Percentiles rank a stretch among this genome's conserved stretches.
These are phyloP conservation scores for Noccaea bulbosa DNA, from an alignment of 345 rosid species.

Conservation along the genomic window DNA sequence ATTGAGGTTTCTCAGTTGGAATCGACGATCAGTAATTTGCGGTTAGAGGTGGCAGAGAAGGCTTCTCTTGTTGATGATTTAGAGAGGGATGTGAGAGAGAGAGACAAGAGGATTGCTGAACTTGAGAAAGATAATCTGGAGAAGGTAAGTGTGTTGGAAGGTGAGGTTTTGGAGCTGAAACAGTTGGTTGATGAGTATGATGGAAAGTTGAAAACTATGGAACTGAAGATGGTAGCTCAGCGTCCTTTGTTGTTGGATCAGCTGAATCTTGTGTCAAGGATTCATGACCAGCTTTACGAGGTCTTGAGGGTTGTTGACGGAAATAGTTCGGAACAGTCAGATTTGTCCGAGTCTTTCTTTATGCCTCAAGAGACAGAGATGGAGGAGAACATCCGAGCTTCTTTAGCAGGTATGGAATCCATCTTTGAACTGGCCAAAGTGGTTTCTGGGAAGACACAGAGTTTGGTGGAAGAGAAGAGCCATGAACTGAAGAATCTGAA, in stretches of 20 bases:
- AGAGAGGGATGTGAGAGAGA: slow-evolving; percentile 60
- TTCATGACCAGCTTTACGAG: slow-evolving; percentile 71
- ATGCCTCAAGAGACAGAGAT: slow-evolving; percentile 79
- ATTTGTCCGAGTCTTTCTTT: slow-evolving; percentile 80
- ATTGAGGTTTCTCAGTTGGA: slow-evolving; percentile 98
- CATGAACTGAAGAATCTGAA: slow-evolving; percentile 64
- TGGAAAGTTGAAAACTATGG: slow-evolving; percentile 66
- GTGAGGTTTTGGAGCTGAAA: slow-evolving; percentile 63
- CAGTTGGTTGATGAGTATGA: slow-evolving; percentile 73
- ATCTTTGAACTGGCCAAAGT: slow-evolving; percentile 67
- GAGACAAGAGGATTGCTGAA: slow-evolving; percentile 58
- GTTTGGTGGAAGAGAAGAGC: slow-evolving; percentile 68
- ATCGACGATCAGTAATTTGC: slow-evolving; percentile 73
- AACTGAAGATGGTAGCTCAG: slow-evolving; percentile 67
- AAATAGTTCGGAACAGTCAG: slow-evolving; percentile 63
- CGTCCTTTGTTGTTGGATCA: slow-evolving; percentile 80
- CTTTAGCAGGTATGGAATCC: slow-evolving; percentile 93
- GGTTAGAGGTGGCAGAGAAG: slow-evolving; percentile 73
- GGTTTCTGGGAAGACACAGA: slow-evolving; percentile 62
- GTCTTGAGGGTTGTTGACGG: slow-evolving; percentile 65
- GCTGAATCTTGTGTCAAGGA: slow-evolving; percentile 76
- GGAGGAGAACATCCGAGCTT: slow-evolving; percentile 89
- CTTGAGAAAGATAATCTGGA: slow-evolving; percentile 58
- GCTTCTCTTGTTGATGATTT: slow-evolving; percentile 54
- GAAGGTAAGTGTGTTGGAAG: slow-evolving; percentile 54